Percentiles rank a stretch among this genome's conserved stretches.
phyloP scores from a whole-genome alignment of 495 filamentous ascomycete genomes.

The Neurospora sp. region DNA sequence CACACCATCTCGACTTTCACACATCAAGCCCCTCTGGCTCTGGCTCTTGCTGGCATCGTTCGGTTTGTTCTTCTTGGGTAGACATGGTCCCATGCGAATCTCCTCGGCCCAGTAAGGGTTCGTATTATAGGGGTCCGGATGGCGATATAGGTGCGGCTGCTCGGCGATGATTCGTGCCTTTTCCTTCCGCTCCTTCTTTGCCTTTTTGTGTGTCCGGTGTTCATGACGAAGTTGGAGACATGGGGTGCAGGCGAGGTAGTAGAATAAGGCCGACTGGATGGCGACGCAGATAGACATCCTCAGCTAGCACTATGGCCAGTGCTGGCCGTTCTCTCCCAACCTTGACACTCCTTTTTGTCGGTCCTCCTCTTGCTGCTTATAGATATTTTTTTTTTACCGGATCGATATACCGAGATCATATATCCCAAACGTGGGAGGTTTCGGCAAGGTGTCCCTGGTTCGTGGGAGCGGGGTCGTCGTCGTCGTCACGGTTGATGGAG shows the following conservation, averaged over 20 bases:
- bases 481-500: background rate
- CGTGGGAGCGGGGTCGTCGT: background rate
- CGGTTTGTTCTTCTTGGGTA: slow-evolving; percentile 50
- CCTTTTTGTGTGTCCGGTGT: slow-evolving; percentile 55
- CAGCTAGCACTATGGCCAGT: slow-evolving; percentile 1
- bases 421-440: background rate
- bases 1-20: slow-evolving; percentile 25
- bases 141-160: slow-evolving; percentile 61
- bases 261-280: slow-evolving; percentile 76
- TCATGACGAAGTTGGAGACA: slow-evolving; percentile 55
- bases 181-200: slow-evolving; percentile 47
- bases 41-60: slow-evolving; percentile 36
- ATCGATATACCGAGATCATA: background rate
- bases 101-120: slow-evolving; percentile 84
- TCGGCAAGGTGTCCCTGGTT: background rate
- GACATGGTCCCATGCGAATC: slow-evolving; percentile 65
- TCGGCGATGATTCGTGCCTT: slow-evolving; percentile 50
- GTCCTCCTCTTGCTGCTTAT: background rate
- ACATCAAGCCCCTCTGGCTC: slow-evolving; percentile 37
- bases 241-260: slow-evolving; percentile 73
- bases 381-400: background rate
- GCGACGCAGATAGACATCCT: slow-evolving; percentile 45
- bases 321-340: background rate
- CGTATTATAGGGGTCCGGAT: slow-evolving; percentile 71
- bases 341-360: background rate